phyloP scores from a whole-genome alignment of 768 basidiomycete genomes.

The Pseudohyphozyma bogoriensis region DNA sequence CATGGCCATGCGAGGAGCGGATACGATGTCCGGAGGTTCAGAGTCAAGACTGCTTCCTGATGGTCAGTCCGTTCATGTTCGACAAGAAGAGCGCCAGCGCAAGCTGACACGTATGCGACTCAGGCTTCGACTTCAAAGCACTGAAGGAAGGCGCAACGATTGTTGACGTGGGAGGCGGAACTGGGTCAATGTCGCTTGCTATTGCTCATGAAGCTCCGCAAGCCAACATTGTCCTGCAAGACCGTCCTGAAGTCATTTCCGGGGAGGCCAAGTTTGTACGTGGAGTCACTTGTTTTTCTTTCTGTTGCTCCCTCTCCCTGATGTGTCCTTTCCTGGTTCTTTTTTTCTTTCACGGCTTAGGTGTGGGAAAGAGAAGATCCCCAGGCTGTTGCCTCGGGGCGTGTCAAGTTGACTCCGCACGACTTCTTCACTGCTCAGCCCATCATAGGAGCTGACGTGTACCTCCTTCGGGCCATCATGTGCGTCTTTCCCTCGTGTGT shows the following conservation, averaged over 20 bases:
- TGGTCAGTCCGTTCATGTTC: not conserved
- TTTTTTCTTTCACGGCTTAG: no score
- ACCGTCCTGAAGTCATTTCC: slow-evolving; percentile 33
- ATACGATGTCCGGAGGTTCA: not conserved
- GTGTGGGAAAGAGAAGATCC: slow-evolving; percentile 6
- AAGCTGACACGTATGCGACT: not conserved
- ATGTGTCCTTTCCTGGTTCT: not conserved
- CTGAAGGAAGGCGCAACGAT: slow-evolving; percentile 37
- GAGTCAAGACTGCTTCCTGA: not conserved
- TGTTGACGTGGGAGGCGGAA: slow-evolving; percentile 39
- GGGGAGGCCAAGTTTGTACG: slow-evolving; percentile 30
- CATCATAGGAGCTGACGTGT: slow-evolving; percentile 48
- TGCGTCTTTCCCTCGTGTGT: not conserved
- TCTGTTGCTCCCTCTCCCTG: not conserved
- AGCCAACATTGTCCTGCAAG: slow-evolving; percentile 37
- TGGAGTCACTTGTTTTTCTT: no score
- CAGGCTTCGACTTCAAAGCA: slow-evolving; percentile 47
- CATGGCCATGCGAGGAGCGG: slow-evolving; percentile 34
- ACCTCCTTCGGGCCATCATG: slow-evolving; percentile 58
- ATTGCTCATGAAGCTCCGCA: slow-evolving; percentile 31
- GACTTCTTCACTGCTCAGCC: slow-evolving; percentile 65
- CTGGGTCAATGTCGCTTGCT: slow-evolving; percentile 28
- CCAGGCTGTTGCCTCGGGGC: not conserved
- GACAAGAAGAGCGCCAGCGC: not conserved
- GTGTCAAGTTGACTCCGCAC: slow-evolving; percentile 42